These are phyloP conservation scores for Sporisorium exsertum DNA, from an alignment of 1,284 basidiomycete species.

Conservation along the genomic window DNA sequence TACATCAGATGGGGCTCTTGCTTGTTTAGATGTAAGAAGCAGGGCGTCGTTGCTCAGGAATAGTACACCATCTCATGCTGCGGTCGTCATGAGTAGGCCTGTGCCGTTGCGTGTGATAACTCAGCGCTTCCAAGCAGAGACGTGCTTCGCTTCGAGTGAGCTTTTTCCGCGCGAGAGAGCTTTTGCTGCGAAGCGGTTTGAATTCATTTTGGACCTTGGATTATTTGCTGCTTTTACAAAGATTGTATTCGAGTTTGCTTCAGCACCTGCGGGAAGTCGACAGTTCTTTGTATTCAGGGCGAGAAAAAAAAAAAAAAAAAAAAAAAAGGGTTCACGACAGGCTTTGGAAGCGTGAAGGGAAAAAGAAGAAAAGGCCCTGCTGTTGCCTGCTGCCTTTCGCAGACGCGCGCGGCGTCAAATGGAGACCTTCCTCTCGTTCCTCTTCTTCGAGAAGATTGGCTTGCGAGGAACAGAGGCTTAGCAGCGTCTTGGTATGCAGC, in stretches of 20 bases:
- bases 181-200: neutral
- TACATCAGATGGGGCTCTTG: neutral
- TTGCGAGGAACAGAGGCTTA: neutral
- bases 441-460: conserved; percentile 7
- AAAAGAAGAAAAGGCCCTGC: neutral
- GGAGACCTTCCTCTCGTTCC: neutral
- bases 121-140: no score
- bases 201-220: neutral
- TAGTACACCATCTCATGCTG: neutral
- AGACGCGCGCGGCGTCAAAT: conserved; percentile 5
- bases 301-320: neutral
- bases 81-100: neutral
- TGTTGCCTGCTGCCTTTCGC: neutral
- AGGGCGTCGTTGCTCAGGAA: neutral
- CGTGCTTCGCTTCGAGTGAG: neutral
- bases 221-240: no score
- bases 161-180: conserved; percentile 4
- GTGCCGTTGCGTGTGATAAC: neutral
- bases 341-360: neutral
- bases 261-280: neutral
- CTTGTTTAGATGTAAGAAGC: neutral
- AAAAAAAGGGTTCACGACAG: conserved; percentile 6
- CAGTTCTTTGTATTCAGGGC: neutral
- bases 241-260: neutral
- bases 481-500: neutral